Evolutionary conservation across 2,329 filamentous ascomycete genomes (phyloP), one percentile per base, ranked within the genome.

Genomic region (Aspergillus awamori): DNA sequence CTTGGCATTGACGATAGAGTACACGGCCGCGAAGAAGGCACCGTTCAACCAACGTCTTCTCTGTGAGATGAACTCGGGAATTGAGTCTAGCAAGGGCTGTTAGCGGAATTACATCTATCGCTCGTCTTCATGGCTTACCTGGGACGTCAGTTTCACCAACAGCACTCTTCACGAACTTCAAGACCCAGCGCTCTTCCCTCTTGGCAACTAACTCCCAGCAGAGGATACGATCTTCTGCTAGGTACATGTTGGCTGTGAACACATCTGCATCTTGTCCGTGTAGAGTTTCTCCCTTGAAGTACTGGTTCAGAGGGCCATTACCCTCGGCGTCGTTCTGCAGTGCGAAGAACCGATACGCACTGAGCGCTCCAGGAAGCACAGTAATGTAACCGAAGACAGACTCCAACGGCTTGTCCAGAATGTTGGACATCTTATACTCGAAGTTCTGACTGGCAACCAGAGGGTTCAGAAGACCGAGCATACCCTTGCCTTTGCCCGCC

Each of bases 401-500:
- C 76, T 99, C 95, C 2, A 99, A 82, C 0, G 95, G 95, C 77
- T 99, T 99, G 76, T 99, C 95, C 26, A 99, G 83, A 70, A 99
- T 99, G 71, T 99, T 99, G 43, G 93, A 97, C 92, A 99, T 97
- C 79, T 99, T 99, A 83, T 99, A 99, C 81, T 99, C 95, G 68
- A 99, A 99, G 75, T 99, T 99, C 72, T 99, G 95, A 49, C 93
- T 96, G 0, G 95, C 95, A 15, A 99, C 94, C 5, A 99, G 83
- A 0, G 95, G 95, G 71, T 99, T 99, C 49, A 99, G 81, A 15
- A 99, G 83, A 64, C 94, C 92, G 5, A 87, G 81, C 72, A 92
- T 93, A 24, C 86, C 88, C 67, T 89, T 92, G 7, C 95, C 95
- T 76, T 97, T 96, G 79, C 96, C 96, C 0, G 95, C 95, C 75